Evolutionary conservation across 2,329 filamentous ascomycete genomes (phyloP).

Genomic region (Pseudocercospora macadamiae): DNA sequence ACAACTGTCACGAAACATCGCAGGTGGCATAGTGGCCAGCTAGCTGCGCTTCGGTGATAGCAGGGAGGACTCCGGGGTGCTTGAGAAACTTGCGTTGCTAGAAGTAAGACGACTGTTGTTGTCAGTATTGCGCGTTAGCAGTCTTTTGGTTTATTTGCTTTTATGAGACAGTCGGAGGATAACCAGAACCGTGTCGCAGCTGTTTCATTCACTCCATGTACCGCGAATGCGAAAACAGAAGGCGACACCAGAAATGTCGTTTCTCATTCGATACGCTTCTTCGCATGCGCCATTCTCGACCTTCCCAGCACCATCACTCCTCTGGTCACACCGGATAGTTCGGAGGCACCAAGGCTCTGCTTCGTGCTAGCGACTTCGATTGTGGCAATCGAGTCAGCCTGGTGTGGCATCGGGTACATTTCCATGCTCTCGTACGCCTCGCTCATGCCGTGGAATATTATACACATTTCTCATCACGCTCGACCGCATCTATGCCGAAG

Average conservation of each 20-base stretch:
- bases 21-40: neutral
- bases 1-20: neutral
- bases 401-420: neutral
- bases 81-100: no score
- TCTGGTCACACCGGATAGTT: neutral
- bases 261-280: no score
- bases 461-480: slow-evolving; percentile 8
- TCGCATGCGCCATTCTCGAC: no score
- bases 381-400: neutral
- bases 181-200: neutral
- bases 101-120: no score
- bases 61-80: no score
- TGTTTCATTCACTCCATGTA: neutral
- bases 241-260: no score
- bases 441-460: slow-evolving; percentile 7
- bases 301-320: no score
- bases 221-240: no score
- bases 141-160: neutral
- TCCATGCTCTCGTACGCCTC: slow-evolving; percentile 3
- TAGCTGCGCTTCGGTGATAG: neutral
- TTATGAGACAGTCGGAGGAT: neutral
- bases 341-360: neutral
- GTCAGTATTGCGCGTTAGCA: neutral
- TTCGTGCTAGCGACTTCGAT: neutral
- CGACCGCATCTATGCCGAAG: slow-evolving; percentile 14